Percentiles rank a stretch among this genome's conserved stretches.
Evolutionary conservation across 208 protist genomes (phyloP).

Genomic region (Spongospora subterranea): DNA sequence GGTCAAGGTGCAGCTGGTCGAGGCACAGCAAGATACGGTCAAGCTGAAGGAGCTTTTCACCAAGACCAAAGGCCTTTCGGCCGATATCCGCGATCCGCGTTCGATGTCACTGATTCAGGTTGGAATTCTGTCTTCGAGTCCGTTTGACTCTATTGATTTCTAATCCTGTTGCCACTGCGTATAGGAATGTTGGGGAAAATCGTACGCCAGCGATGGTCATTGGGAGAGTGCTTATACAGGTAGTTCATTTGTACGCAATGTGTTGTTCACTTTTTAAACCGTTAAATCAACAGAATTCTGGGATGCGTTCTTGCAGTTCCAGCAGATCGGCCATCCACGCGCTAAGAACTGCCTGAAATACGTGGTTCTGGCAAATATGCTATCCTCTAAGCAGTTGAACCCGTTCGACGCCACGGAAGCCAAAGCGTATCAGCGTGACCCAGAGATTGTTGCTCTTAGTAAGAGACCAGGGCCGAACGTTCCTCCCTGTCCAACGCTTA

Average conservation of each 20-base stretch:
- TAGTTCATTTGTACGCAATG: not conserved
- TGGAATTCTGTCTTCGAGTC: not conserved
- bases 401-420: constrained; percentile 42
- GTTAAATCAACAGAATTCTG: constrained; percentile 18
- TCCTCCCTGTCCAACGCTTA: not conserved
- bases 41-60: constrained; percentile 44
- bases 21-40: not conserved
- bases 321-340: constrained; percentile 16
- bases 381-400: not conserved
- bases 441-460: constrained; percentile 30
- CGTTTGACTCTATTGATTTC: not conserved
- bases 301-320: constrained; percentile 50
- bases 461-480: not conserved
- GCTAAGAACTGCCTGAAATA: constrained; percentile 31
- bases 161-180: not conserved
- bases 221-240: constrained; percentile 41
- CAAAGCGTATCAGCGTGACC: constrained; percentile 31
- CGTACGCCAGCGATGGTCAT: not conserved
- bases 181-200: constrained; percentile 53
- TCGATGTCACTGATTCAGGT: constrained; percentile 51
- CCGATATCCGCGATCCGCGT: constrained; percentile 13
- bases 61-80: constrained; percentile 48
- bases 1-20: not conserved
- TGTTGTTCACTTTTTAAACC: not conserved
- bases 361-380: not conserved